Evolutionary conservation across 2,329 filamentous ascomycete species (phyloP).

Genomic region (Dendryphion nanum): DNA sequence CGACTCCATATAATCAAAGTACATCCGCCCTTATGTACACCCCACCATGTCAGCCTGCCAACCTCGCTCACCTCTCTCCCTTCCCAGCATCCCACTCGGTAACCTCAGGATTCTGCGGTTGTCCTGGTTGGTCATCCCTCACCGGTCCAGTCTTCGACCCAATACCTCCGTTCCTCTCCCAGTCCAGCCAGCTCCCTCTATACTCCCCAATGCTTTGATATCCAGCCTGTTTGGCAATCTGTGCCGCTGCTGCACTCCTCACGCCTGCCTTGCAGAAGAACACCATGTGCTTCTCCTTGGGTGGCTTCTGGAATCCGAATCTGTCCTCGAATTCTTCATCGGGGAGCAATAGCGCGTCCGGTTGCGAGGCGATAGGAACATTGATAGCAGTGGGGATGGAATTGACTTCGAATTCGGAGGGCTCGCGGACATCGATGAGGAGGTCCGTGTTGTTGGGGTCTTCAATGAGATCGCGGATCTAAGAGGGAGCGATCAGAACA

Average conservation of each 20-base stretch:
- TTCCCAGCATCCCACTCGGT: background rate
- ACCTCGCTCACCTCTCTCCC: background rate
- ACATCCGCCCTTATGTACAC: too few species aligned
- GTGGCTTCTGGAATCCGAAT: conserved; percentile 74
- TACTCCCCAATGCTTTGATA: conserved; percentile 73
- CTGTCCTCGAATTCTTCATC: conserved; percentile 78
- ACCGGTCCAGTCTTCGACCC: conserved; percentile 13
- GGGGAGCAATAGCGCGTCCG: conserved; percentile 75
- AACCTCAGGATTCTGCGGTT: background rate
- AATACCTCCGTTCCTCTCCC: conserved; percentile 70
- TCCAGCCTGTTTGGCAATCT: conserved; percentile 72
- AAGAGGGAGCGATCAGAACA: conserved; percentile 12
- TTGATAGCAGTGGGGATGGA: conserved; percentile 79
- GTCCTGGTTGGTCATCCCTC: background rate
- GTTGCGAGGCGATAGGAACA: conserved; percentile 73
- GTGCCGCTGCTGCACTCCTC: conserved; percentile 72
- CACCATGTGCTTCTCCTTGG: conserved; percentile 57
- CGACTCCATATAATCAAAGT: too few species aligned
- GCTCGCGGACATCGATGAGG: conserved; percentile 67
- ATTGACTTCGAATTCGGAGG: conserved; percentile 60
- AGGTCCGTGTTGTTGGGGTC: conserved; percentile 17
- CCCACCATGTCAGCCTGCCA: background rate
- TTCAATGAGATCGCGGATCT: conserved; percentile 37
- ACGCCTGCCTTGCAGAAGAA: conserved; percentile 96
- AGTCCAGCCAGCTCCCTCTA: conserved; percentile 77